Conservation (phyloP, 1,284 basidiomycete species). For the Leccinum subrobustum region DNA sequence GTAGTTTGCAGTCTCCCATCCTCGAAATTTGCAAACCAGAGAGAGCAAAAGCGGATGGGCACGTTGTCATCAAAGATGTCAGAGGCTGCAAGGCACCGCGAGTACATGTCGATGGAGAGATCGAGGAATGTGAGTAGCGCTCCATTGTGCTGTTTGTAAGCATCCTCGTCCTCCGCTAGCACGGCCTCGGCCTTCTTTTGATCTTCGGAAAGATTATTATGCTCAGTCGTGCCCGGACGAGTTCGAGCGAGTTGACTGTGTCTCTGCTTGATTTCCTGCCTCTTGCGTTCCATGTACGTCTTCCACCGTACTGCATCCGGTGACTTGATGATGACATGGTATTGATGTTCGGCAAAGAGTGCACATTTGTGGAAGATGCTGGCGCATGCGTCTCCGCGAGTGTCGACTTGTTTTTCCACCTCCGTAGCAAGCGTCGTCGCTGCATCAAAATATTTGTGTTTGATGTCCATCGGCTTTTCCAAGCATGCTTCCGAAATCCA, state of each 20-base stretch:
- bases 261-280: slow-evolving; percentile 56
- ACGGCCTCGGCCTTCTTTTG: slow-evolving; percentile 41
- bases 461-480: slow-evolving; percentile 79
- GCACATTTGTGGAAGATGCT: slow-evolving; percentile 84
- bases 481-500: slow-evolving; percentile 89
- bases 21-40: slow-evolving; percentile 89
- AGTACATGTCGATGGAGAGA: slow-evolving; percentile 83
- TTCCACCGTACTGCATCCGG: slow-evolving; percentile 73
- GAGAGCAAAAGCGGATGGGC: slow-evolving; percentile 79
- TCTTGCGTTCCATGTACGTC: slow-evolving; percentile 73
- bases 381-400: slow-evolving; percentile 42
- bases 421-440: slow-evolving; percentile 49
- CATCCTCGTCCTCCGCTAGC: slow-evolving; percentile 58
- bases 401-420: slow-evolving; percentile 19
- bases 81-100: slow-evolving; percentile 65
- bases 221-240: slow-evolving; percentile 28
- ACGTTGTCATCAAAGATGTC: slow-evolving; percentile 78
- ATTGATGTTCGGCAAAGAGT: slow-evolving; percentile 86
- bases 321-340: slow-evolving; percentile 66
- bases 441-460: slow-evolving; percentile 64
- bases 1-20: slow-evolving; percentile 52
- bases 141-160: slow-evolving; percentile 59
- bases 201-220: slow-evolving; percentile 27
- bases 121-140: slow-evolving; percentile 66
- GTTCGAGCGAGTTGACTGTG: slow-evolving; percentile 41